These are phyloP conservation scores for Cadophora sp. DNA, from an alignment of 2,329 filamentous ascomycete species.

Conservation along the genomic window DNA sequence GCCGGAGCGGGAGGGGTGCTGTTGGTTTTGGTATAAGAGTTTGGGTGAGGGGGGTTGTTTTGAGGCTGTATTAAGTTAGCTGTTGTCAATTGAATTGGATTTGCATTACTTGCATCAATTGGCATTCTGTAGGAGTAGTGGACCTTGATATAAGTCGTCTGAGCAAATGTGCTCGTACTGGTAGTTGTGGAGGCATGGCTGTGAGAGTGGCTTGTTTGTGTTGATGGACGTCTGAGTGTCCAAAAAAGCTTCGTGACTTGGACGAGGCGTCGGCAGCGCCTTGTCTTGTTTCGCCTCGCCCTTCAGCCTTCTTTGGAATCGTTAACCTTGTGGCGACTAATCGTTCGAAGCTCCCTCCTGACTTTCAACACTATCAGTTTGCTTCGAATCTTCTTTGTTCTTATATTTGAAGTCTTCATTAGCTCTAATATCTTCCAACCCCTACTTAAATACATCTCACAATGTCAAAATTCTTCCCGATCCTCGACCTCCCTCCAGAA, in stretches of 20 bases:
- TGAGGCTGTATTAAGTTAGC: constrained; percentile 17
- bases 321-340: constrained; percentile 5
- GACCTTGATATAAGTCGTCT: background rate
- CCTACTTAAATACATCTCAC: background rate
- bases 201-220: constrained; percentile 12
- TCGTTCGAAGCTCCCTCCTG: background rate
- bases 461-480: constrained; percentile 31
- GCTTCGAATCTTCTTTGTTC: no score
- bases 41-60: constrained; percentile 5
- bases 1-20: background rate
- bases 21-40: constrained; percentile 3
- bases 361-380: background rate
- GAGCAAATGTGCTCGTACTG: constrained; percentile 26
- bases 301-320: constrained; percentile 28
- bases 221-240: background rate
- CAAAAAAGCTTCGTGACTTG: constrained; percentile 25
- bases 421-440: background rate
- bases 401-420: background rate
- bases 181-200: constrained; percentile 35
- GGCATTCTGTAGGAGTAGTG: constrained; percentile 22
- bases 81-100: background rate
- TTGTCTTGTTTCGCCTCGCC: constrained; percentile 23
- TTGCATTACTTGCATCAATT: constrained; percentile 27
- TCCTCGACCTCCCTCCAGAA: constrained; percentile 43
- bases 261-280: constrained; percentile 29